phyloP scores from a whole-genome alignment of 148 eudicot genomes.

The Camellia granthamiana region DNA sequence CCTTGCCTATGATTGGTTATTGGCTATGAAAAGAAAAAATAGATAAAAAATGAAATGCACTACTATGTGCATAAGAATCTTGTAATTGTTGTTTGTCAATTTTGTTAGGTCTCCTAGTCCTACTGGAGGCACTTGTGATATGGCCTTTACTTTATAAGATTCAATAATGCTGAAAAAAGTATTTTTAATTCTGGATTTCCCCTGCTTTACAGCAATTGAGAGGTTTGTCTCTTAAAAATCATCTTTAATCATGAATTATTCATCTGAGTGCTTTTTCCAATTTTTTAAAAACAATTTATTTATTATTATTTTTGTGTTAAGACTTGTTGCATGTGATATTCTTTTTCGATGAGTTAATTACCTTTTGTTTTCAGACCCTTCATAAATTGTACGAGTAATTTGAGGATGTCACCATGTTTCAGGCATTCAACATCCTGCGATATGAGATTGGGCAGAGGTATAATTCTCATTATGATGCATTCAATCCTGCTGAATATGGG shows the following conservation, averaged over 20 bases:
- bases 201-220: not conserved
- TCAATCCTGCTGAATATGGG: slow-evolving; percentile 87
- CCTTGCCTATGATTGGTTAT: too few species aligned
- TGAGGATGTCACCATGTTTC: slow-evolving; percentile 39
- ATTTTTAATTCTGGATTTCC: not conserved
- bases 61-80: not conserved
- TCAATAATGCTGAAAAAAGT: not conserved
- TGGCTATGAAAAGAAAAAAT: too few species aligned
- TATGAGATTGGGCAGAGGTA: slow-evolving; percentile 86
- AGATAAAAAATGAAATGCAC: not conserved
- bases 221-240: not conserved
- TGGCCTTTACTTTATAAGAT: not conserved
- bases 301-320: not conserved
- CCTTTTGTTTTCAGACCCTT: slow-evolving; percentile 14
- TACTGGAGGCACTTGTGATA: not conserved
- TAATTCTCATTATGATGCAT: slow-evolving; percentile 85
- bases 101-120: slow-evolving; percentile 1
- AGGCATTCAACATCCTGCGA: slow-evolving; percentile 83
- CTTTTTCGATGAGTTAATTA: not conserved
- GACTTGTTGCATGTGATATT: not conserved
- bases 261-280: not conserved
- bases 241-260: not conserved
- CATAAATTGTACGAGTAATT: slow-evolving; percentile 15
- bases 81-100: not conserved
- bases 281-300: not conserved